phyloP scores from a whole-genome alignment of 2,329 filamentous ascomycete species.

The Triangularia verruculosa region DNA sequence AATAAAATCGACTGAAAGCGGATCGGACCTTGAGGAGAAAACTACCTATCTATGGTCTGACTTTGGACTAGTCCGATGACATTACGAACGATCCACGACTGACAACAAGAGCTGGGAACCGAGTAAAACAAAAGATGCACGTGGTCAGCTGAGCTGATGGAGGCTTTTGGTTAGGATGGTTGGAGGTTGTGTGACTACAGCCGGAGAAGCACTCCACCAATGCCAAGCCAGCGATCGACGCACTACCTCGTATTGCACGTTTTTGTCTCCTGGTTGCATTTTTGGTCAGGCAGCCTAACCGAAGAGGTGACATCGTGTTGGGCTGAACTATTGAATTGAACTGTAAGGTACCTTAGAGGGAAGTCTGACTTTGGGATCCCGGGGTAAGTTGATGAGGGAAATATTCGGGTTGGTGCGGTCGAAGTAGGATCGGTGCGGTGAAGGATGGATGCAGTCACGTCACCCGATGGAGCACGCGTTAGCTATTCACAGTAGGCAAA shows the following conservation, averaged over 20 bases:
- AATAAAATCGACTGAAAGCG: background rate
- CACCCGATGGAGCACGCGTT: background rate
- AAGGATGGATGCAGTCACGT: background rate
- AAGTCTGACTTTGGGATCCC: background rate
- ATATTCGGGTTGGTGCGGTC: background rate
- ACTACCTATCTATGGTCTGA: background rate
- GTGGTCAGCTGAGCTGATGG: background rate
- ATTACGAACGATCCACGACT: background rate
- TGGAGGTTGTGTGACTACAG: background rate
- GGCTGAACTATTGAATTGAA: background rate
- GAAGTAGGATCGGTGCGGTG: background rate
- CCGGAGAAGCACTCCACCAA: background rate
- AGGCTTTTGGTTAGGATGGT: background rate
- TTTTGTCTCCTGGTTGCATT: background rate
- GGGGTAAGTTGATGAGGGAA: background rate
- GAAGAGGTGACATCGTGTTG: background rate
- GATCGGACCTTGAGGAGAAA: background rate
- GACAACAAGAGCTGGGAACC: background rate
- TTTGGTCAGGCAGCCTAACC: background rate
- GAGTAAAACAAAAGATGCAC: background rate
- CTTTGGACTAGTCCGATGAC: background rate
- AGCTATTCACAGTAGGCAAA: background rate
- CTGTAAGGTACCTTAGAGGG: background rate
- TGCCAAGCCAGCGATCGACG: background rate
- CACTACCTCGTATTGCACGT: background rate